Evolutionary conservation across 1,284 basidiomycete genomes (phyloP).

Genomic region (Fistulina hepatica): DNA sequence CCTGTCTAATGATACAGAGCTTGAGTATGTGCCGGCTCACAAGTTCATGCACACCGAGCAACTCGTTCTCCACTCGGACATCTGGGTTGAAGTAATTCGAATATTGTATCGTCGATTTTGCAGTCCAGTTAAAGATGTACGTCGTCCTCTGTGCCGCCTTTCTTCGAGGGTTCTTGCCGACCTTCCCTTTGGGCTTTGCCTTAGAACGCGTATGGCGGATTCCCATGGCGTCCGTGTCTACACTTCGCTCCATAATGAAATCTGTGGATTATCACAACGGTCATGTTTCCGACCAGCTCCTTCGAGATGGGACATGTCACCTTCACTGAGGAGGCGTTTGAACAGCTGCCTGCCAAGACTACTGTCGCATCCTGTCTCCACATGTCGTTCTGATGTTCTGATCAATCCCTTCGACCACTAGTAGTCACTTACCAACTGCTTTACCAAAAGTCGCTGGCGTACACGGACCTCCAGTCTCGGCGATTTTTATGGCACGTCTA

Average conservation of each 20-base stretch:
- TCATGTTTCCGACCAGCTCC: neutral
- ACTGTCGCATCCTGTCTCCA: constrained; percentile 44
- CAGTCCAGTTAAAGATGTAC: constrained; percentile 44
- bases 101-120: constrained; percentile 37
- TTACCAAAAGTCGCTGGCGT: constrained; percentile 45
- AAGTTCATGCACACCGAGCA: constrained; percentile 47
- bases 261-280: constrained; percentile 28
- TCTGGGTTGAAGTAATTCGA: constrained; percentile 58
- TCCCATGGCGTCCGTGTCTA: constrained; percentile 39
- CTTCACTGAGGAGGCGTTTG: constrained; percentile 59
- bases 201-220: constrained; percentile 33
- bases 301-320: constrained; percentile 24
- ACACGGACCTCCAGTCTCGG: constrained; percentile 39
- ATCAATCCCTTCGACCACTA: neutral
- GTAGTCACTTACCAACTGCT: constrained; percentile 37
- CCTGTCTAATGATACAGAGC: neutral
- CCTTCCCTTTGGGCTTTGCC: constrained; percentile 31
- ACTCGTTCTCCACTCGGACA: constrained; percentile 41
- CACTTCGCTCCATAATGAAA: constrained; percentile 45
- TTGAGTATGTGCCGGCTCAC: constrained; percentile 26
- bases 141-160: constrained; percentile 44
- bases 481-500: constrained; percentile 66
- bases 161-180: constrained; percentile 35
- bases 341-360: constrained; percentile 49
- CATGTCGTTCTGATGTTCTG: too few relatives aligned